Evolutionary conservation across 768 basidiomycete species (phyloP).

Genomic region (Phlegmacium glaucopus): DNA sequence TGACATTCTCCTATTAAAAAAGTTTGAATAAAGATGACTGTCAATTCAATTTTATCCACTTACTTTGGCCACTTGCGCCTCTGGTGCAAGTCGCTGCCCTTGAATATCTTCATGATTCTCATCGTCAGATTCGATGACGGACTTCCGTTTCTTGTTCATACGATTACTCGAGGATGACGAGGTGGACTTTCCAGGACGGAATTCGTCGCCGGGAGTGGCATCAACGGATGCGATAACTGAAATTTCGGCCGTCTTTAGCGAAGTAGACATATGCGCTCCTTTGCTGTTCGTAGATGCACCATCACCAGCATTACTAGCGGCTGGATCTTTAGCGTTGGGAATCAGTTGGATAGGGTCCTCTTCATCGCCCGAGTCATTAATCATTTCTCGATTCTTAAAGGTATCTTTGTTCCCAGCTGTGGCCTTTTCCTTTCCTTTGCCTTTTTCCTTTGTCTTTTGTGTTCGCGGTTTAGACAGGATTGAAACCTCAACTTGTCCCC

Average conservation of each 20-base stretch:
- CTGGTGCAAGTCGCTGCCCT: constrained; percentile 1
- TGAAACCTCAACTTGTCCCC: constrained; percentile 21
- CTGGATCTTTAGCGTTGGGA: constrained; percentile 11
- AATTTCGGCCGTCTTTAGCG: not conserved
- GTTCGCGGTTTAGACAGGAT: constrained; percentile 15
- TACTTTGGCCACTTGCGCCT: constrained; percentile 17
- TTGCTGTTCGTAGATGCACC: constrained; percentile 2
- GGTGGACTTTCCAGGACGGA: not conserved
- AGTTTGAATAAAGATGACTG: not conserved
- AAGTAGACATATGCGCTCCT: not conserved
- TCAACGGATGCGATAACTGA: not conserved
- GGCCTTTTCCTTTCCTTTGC: constrained; percentile 31
- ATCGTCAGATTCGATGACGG: constrained; percentile 13
- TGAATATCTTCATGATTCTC: not conserved
- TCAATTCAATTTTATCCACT: not conserved
- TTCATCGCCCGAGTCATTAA: constrained; percentile 30
- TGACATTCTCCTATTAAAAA: constrained; percentile 26
- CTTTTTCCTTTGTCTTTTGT: constrained; percentile 23
- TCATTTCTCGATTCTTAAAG: constrained; percentile 44
- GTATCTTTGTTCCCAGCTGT: constrained; percentile 26
- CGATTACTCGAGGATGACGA: not conserved
- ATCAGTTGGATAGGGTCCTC: constrained; percentile 9
- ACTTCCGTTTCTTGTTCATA: constrained; percentile 24
- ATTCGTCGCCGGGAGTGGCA: not conserved
- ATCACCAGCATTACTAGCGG: constrained; percentile 8